Evolutionary conservation across 139 green algal species (phyloP), one percentile per base, ranked within the genome.

Genomic region (Tetradesmus obliquus): DNA sequence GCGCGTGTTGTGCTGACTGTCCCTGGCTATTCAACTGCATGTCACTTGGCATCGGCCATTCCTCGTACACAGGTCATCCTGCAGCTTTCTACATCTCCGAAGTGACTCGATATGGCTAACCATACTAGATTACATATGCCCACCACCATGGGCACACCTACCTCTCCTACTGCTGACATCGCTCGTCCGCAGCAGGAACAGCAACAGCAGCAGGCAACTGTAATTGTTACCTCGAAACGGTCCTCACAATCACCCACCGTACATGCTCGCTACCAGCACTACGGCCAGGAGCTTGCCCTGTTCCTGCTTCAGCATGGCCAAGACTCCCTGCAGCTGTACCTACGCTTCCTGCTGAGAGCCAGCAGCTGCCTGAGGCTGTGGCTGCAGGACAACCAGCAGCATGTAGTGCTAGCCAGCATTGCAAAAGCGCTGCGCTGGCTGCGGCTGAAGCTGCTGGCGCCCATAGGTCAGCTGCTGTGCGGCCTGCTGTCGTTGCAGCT

Each of bases 401-500:
- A 87, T 87, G 19, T 72, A 53, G 54, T 60, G 54, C 54, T 53
- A 72, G 66, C 62, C 10, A 72, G 10, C 62, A 72, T 72, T 5
- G 62, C 66, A 5, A n/a, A 19, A 19, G 66, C 66, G 66, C 55
- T 55, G 82, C 17, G 32, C 54, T 74, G 82, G 32, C 54, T 74
- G 82, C 82, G 60, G 54, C 45, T 74, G 6, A 87, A 72, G 20
- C 55, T 87, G 82, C 17, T 87, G 19, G 19, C 69, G n/a, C 74
- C 87, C 1, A 6, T 91, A 57, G 87, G 54, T 2, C 55, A 62
- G 20, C 32, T 91, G 55, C 87, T 91, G 45, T 82, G 66, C n/a
- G 57, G 66, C 57, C 55, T 91, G 72, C 6, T 85, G 58, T 91
- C 72, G 3, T 17, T 91, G 7, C 54, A 91, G 55, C 15, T 91